A percentile compares a stretch with the other conserved stretches of the same genome.
These are phyloP conservation scores for Aspergillus clavatus DNA, from an alignment of 2,329 filamentous ascomycete genomes.

Conservation along the genomic window DNA sequence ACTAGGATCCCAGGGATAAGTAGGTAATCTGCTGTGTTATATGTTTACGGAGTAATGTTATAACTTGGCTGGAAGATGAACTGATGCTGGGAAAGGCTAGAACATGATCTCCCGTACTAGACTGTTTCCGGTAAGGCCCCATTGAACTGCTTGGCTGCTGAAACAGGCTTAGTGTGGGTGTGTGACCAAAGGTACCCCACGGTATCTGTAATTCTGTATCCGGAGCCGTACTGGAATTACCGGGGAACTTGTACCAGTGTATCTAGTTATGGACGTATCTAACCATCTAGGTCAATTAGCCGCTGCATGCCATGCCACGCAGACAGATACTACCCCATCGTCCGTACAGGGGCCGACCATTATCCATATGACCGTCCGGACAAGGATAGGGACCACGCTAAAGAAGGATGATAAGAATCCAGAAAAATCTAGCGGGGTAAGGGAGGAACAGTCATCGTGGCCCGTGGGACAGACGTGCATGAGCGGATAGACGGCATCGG, in stretches of 20 bases:
- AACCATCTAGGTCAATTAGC: not conserved
- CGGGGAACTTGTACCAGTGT: too few species aligned
- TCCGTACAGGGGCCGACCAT: too few species aligned
- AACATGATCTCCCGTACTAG: not conserved
- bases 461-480: too few species aligned
- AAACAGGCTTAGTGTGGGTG: not conserved
- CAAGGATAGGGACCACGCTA: too few species aligned
- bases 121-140: not conserved
- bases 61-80: too few species aligned
- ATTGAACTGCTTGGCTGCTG: not conserved
- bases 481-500: conserved; percentile 12
- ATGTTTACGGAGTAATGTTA: too few species aligned
- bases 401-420: conserved; percentile 14
- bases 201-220: not conserved
- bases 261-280: too few species aligned
- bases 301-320: not conserved
- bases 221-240: not conserved
- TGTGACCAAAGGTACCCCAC: not conserved
- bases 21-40: too few species aligned
- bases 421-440: conserved; percentile 19
- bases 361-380: too few species aligned
- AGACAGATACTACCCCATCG: too few species aligned
- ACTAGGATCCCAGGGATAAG: too few species aligned
- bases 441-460: conserved; percentile 3
- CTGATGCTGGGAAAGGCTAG: not conserved